Percentiles rank a stretch among this genome's conserved stretches.
These are phyloP conservation scores for Fusarium decemcellulare DNA, from an alignment of 2,329 filamentous ascomycete genomes.

Conservation along the genomic window DNA sequence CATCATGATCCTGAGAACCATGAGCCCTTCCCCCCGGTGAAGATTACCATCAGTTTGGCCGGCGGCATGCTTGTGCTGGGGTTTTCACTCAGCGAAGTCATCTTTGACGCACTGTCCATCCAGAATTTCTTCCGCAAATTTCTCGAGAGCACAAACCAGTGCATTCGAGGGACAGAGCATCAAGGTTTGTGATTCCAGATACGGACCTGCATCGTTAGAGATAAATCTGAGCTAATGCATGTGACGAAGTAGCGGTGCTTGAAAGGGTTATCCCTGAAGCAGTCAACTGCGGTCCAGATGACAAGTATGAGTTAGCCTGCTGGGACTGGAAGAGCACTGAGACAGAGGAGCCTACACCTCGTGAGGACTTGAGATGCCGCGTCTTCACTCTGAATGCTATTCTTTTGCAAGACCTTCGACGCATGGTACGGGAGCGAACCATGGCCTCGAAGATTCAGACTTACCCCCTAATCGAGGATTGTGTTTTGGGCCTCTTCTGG, in stretches of 20 bases:
- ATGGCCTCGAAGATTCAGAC: neutral
- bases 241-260: constrained; percentile 6
- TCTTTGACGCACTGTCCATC: constrained; percentile 39
- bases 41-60: constrained; percentile 15
- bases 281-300: neutral
- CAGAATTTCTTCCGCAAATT: constrained; percentile 39
- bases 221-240: constrained; percentile 9
- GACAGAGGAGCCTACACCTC: constrained; percentile 2
- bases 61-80: constrained; percentile 26
- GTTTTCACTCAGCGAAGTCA: constrained; percentile 34
- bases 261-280: constrained; percentile 16
- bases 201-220: neutral
- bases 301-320: constrained; percentile 23
- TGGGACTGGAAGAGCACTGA: constrained; percentile 28
- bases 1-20: constrained; percentile 3
- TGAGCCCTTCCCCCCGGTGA: constrained; percentile 18
- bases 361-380: neutral
- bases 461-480: constrained; percentile 25
- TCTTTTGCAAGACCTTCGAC: neutral
- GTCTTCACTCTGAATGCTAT: constrained; percentile 9
- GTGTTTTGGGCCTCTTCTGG: constrained; percentile 38
- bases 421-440: neutral
- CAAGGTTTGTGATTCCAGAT: constrained; percentile 23
- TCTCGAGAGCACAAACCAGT: constrained; percentile 11
- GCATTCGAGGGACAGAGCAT: neutral